These are phyloP conservation scores for Panicum miliaceum DNA, from an alignment of 176 grass and related monocot genomes.

Conservation along the genomic window DNA sequence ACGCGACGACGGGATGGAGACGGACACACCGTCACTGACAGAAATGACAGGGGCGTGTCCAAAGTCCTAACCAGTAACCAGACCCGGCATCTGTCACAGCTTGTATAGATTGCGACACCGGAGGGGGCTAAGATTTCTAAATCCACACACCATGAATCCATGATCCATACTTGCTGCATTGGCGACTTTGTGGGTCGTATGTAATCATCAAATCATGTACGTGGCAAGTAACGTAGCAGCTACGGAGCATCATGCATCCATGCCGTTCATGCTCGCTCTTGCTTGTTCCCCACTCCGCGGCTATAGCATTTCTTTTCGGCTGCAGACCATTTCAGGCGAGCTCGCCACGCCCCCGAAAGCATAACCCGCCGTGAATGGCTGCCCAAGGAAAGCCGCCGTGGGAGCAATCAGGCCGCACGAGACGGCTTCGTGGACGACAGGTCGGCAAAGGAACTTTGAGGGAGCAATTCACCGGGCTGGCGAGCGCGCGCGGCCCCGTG, in stretches of 20 bases:
- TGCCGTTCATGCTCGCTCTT: neutral
- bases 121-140: neutral
- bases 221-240: slow-evolving; percentile 14
- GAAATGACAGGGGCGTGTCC: too few species aligned
- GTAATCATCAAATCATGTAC: neutral
- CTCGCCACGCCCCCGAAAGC: neutral
- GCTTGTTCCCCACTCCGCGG: neutral
- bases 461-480: neutral
- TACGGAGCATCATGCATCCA: neutral
- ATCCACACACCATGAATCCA: neutral
- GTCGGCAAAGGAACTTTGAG: neutral
- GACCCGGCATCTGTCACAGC: neutral
- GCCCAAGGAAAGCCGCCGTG: neutral
- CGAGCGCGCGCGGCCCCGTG: neutral
- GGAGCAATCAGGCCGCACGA: neutral
- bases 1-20: neutral
- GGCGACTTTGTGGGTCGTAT: neutral
- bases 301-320: too few species aligned
- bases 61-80: neutral
- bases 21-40: neutral
- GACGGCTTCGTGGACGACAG: neutral
- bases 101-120: neutral
- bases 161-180: neutral
- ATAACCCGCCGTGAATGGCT: neutral
- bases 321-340: neutral